Evolutionary conservation across 306 rosid species (phyloP), one percentile per base, ranked within the genome.

Genomic region (Sesbania bispinosa): DNA sequence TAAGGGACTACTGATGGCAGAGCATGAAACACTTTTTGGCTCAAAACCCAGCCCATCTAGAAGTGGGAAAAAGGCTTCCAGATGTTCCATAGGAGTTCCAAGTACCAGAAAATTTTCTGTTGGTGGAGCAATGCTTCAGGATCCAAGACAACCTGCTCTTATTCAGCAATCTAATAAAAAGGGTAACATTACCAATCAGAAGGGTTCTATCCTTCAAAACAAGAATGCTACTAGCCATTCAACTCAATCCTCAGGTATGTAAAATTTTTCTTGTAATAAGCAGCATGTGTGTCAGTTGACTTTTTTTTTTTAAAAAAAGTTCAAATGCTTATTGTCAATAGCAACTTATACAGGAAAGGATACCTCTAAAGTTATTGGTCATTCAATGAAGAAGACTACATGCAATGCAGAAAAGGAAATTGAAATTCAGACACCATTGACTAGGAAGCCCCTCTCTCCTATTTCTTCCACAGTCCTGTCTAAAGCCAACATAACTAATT

Each of bases 371-470:
- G 60, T 50, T 66, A 26, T 51, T 54, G 76, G 69, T 74, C 67
- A 76, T 30, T 61, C 89, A 18, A 19, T 14, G 32, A 77, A 64
- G 66, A 85, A 62, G 18, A 74, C 62, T 41, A 4, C 75, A 7
- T 14, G 60, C 62, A 64, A 67, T 26, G 54, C 73, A 35, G 52
- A 46, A 30, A 79, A 79, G 79, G 69, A 62, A 21, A 32, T 26
- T 73, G 79, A 76, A 69, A 59, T 23, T 32, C 85, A 65, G 46
- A 71, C 81, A 18, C 75, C 83, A 21, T 10, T 74, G 73, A 50
- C 62, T 16, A 79, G 87, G 18, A 86, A 85, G 43, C 96, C 96
- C 16, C 85, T 88, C 51, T 79, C 91, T 32, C 89, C 96, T 1
- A 63, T 88, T 77, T 58, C 78, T 65, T 70, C 86, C 11, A 41